These are phyloP conservation scores for Penicillium sp. DNA, from an alignment of 2,329 filamentous ascomycete species.

Conservation along the genomic window DNA sequence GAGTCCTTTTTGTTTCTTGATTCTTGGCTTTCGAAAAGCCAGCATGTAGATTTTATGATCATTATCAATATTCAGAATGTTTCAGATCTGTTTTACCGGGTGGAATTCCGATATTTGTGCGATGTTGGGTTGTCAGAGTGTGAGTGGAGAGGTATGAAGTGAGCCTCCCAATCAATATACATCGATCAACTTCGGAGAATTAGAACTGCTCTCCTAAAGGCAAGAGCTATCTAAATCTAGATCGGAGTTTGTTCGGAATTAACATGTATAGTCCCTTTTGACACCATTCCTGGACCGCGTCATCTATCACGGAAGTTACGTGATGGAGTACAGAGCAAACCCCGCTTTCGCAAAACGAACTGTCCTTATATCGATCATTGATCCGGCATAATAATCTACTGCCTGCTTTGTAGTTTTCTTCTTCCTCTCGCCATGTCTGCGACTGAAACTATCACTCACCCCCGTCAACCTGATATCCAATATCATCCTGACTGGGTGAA, in stretches of 20 bases:
- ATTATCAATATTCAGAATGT: too few relatives aligned
- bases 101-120: too few relatives aligned
- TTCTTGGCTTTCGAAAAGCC: too few relatives aligned
- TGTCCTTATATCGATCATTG: background rate
- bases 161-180: background rate
- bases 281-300: background rate
- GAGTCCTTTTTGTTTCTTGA: too few relatives aligned
- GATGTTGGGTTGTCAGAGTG: too few relatives aligned
- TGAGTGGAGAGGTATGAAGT: background rate
- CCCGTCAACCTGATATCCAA: conserved; percentile 23
- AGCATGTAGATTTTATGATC: too few relatives aligned
- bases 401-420: background rate
- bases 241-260: too few relatives aligned
- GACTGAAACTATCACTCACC: conserved; percentile 13
- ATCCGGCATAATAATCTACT: background rate
- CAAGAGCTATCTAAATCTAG: background rate
- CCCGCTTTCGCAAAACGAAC: background rate
- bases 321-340: background rate
- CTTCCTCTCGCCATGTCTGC: conserved; percentile 13
- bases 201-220: background rate
- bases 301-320: background rate
- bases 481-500: conserved; percentile 23
- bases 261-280: background rate
- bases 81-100: too few relatives aligned
- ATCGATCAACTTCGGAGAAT: background rate